Evolutionary conservation across 2,329 filamentous ascomycete genomes (phyloP).

Genomic region (Parastagonospora nodorum): DNA sequence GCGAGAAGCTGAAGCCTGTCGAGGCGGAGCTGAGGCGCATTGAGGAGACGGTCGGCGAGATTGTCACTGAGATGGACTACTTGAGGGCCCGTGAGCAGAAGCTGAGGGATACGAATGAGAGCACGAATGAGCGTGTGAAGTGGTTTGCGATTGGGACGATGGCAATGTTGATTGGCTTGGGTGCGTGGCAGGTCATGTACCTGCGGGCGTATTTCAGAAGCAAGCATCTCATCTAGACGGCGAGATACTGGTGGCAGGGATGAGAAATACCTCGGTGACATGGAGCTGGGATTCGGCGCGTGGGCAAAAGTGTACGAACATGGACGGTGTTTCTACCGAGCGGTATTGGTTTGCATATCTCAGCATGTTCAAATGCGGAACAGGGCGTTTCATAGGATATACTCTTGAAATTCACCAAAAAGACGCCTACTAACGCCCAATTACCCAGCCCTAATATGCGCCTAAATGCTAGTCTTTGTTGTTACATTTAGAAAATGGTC

Average conservation of each 20-base stretch:
- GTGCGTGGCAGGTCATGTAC: slow-evolving; percentile 97
- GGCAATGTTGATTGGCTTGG: slow-evolving; percentile 84
- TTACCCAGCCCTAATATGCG: too few species aligned
- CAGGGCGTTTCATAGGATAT: too few species aligned
- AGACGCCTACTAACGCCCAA: too few species aligned
- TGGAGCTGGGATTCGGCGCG: background rate
- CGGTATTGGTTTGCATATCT: too few species aligned
- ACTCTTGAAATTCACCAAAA: too few species aligned
- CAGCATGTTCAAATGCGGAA: too few species aligned
- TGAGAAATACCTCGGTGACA: background rate
- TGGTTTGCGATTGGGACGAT: slow-evolving; percentile 97
- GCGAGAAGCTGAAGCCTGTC: slow-evolving; percentile 96
- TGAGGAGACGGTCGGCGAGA: slow-evolving; percentile 86
- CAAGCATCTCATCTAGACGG: slow-evolving; percentile 57
- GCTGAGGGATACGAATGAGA: slow-evolving; percentile 98
- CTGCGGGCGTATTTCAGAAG: slow-evolving; percentile 87
- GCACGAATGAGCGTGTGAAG: slow-evolving; percentile 97
- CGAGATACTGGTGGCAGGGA: background rate
- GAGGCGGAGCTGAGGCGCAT: slow-evolving; percentile 93
- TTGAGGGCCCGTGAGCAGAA: slow-evolving; percentile 88
- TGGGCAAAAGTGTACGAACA: background rate
- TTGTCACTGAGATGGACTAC: slow-evolving; percentile 96
- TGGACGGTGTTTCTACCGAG: too few species aligned
- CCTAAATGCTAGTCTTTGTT: too few species aligned
- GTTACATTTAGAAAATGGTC: too few species aligned